phyloP scores from a whole-genome alignment of 176 grass and related monocot genomes.

The Cymbopogon citratus region DNA sequence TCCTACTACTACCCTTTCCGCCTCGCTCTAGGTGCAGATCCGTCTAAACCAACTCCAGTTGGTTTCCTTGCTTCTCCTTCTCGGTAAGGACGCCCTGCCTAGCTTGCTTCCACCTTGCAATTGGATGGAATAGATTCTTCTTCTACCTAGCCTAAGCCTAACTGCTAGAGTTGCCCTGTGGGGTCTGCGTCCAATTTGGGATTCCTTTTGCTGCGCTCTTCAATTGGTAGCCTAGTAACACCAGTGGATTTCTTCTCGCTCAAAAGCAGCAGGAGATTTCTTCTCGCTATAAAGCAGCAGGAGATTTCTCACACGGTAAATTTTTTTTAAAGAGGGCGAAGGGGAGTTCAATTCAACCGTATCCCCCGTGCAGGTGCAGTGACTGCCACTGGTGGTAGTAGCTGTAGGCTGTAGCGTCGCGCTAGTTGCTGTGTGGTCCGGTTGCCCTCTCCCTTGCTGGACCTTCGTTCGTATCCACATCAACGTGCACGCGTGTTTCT shows the following conservation, averaged over 20 bases:
- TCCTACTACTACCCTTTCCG: too few species aligned
- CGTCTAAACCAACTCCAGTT: neutral
- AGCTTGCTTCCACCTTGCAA: too few species aligned
- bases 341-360: neutral
- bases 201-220: neutral
- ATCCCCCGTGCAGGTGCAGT: neutral
- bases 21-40: neutral
- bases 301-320: neutral
- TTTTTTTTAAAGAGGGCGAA: too few species aligned
- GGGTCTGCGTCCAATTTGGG: neutral
- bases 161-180: neutral
- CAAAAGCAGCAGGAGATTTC: neutral
- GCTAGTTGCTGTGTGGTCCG: constrained; percentile 1
- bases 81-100: neutral
- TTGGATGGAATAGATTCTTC: neutral
- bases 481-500: neutral
- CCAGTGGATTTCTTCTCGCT: neutral
- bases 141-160: neutral
- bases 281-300: neutral
- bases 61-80: neutral
- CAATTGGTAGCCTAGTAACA: neutral
- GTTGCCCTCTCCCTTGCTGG: neutral
- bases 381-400: neutral
- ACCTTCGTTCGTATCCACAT: neutral
- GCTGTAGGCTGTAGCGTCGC: constrained; percentile 2